Evolutionary conservation across 2,329 filamentous ascomycete species (phyloP), one percentile per base, ranked within the genome.

Genomic region (Aaosphaeria arxii): DNA sequence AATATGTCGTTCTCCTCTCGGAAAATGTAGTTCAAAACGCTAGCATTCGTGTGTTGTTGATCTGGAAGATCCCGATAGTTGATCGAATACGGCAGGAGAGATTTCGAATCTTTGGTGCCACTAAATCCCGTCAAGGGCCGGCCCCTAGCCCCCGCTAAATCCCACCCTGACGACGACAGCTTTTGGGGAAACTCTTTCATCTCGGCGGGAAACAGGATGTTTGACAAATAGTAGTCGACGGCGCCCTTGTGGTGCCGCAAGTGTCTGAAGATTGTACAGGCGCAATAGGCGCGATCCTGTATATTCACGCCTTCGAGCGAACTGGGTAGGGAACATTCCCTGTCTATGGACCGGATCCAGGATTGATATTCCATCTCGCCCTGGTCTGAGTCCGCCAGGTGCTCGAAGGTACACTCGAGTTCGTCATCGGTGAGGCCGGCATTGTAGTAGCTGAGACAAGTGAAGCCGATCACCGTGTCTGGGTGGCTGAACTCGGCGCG

Each of bases 401-500:
- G 71, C 28, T 78, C 68, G 0, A 88, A 64, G 0, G 72, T 72
- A 35, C 80, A 70, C 0, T 66, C 68, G 0, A 86, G 69, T 48
- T 86, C 82, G 0, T 47, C 11, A 1, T 71, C 44, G 3, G 47
- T 76, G 0, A 88, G 61, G 0, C 84, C 85, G 2, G 74, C 61
- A 40, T 86, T 84, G 53, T 88, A 88, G 53, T 85, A 87, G 0
- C 81, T 75, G 0, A 88, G 64, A 30, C 58, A 64, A 5, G 67
- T 70, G 32, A 71, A 48, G 9, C 66, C 47, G 35, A 71, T 70
- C 1, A 62, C 59, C 1, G 65, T 84, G 59, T 90, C 81, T 0
- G 85, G 84, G 53, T 90, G 85, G 0, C 85, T 84, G 62, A 79
- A 90, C 59, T 90, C 86, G 0, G 85, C 79, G 6, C 80, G 76